These are phyloP conservation scores for Talaromyces atroroseus DNA, from an alignment of 2,329 filamentous ascomycete species.

Conservation along the genomic window DNA sequence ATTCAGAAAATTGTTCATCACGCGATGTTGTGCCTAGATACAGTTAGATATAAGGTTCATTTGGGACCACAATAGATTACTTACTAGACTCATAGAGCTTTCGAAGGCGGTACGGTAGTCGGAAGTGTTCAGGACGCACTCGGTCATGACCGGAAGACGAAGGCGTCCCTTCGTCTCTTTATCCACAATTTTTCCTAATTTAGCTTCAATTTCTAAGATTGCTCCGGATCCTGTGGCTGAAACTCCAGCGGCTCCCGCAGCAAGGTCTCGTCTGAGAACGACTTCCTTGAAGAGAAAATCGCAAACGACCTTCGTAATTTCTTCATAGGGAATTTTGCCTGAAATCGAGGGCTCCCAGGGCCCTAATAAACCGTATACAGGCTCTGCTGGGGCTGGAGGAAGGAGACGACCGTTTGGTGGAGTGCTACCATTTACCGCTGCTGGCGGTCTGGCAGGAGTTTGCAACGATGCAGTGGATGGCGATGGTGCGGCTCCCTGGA, in stretches of 20 bases:
- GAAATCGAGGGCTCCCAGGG: constrained; percentile 58
- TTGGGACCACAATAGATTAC: constrained; percentile 23
- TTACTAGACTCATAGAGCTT: constrained; percentile 85
- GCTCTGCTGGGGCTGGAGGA: constrained; percentile 17
- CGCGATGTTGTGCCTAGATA: constrained; percentile 67
- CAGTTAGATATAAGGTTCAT: constrained; percentile 16
- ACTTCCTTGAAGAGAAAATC: constrained; percentile 75
- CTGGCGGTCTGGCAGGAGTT: constrained; percentile 16
- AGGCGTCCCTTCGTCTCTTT: constrained; percentile 66
- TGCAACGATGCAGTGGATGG: constrained; percentile 17
- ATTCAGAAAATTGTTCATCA: constrained; percentile 82
- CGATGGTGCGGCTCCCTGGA: constrained; percentile 8
- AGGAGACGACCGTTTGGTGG: constrained; percentile 27
- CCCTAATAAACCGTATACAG: constrained; percentile 26
- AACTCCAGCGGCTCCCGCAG: constrained; percentile 47
- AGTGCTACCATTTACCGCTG: constrained; percentile 20
- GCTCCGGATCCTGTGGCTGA: constrained; percentile 61
- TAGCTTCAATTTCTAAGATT: constrained; percentile 88
- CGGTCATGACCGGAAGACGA: constrained; percentile 60
- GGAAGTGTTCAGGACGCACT: constrained; percentile 59
- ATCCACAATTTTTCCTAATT: constrained; percentile 76
- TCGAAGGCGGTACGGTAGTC: constrained; percentile 61
- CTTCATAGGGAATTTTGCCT: constrained; percentile 64
- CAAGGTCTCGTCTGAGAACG: constrained; percentile 59
- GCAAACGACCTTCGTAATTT: constrained; percentile 68